Percentiles rank a stretch among this genome's conserved stretches.
Conservation (phyloP, 2,329 filamentous ascomycete genomes). For the Acrocalymma vagum region DNA sequence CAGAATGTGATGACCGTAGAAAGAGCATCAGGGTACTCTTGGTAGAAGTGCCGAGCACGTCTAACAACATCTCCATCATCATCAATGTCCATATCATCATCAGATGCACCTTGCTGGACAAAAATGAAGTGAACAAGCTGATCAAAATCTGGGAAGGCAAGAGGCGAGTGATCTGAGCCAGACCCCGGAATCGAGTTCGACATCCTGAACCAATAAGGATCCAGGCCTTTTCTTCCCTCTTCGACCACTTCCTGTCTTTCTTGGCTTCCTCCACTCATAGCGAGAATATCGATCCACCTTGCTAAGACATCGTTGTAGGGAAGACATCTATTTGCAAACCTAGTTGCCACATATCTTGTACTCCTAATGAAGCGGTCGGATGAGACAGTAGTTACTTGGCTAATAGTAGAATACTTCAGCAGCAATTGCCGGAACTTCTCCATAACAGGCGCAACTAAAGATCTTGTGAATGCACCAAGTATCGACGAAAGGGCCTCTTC, state of each 20-base stretch:
- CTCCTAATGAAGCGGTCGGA: slow-evolving; percentile 60
- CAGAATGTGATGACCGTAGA: slow-evolving; percentile 76
- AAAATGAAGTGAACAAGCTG: slow-evolving; percentile 57
- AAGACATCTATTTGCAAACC: slow-evolving; percentile 90
- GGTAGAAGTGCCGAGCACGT: slow-evolving; percentile 39
- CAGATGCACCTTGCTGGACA: slow-evolving; percentile 40
- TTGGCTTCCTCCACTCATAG: slow-evolving; percentile 70
- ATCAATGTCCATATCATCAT: slow-evolving; percentile 45
- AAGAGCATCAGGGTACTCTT: slow-evolving; percentile 62
- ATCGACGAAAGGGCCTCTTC: slow-evolving; percentile 87
- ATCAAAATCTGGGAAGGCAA: slow-evolving; percentile 54
- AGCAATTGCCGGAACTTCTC: slow-evolving; percentile 45
- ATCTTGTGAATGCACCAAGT: slow-evolving; percentile 64
- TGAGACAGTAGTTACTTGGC: slow-evolving; percentile 22
- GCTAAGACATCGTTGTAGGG: slow-evolving; percentile 80
- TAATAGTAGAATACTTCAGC: slow-evolving; percentile 38
- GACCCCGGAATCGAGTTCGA: slow-evolving; percentile 56
- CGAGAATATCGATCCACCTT: slow-evolving; percentile 89
- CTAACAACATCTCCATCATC: slow-evolving; percentile 31
- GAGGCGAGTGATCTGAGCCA: slow-evolving; percentile 22
- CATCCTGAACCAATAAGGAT: slow-evolving; percentile 76
- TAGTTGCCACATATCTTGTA: slow-evolving; percentile 81
- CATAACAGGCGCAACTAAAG: slow-evolving; percentile 52
- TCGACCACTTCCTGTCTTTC: slow-evolving; percentile 86
- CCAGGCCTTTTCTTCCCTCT: slow-evolving; percentile 87